These are phyloP conservation scores for Calonectria multiphialidica DNA, from an alignment of 2,329 filamentous ascomycete species.

Conservation along the genomic window DNA sequence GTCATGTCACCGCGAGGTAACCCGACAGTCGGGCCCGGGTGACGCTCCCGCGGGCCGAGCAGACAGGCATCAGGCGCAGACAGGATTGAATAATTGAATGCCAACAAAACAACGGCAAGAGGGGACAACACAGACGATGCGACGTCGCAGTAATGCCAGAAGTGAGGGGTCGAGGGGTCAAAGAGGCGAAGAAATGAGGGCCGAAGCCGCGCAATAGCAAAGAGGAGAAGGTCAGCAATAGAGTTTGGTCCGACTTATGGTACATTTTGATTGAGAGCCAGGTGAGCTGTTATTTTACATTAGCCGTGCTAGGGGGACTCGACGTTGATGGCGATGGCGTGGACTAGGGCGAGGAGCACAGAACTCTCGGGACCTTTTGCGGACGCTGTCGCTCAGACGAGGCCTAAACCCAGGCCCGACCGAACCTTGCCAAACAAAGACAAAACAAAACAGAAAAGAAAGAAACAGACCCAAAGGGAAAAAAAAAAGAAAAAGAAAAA, in stretches of 20 bases:
- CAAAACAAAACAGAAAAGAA: background rate
- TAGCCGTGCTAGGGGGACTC: background rate
- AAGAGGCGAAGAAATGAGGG: constrained; percentile 2
- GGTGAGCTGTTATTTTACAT: constrained; percentile 16
- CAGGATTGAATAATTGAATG: background rate
- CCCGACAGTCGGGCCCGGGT: constrained; percentile 30
- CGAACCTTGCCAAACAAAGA: background rate
- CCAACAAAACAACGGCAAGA: constrained; percentile 3
- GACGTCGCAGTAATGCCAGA: background rate
- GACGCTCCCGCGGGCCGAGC: constrained; percentile 3
- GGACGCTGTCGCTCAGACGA: constrained; percentile 2
- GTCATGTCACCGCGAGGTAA: constrained; percentile 23
- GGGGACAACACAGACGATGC: constrained; percentile 6
- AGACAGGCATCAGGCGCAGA: background rate
- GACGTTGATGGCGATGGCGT: constrained; percentile 1
- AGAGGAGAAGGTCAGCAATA: constrained; percentile 10
- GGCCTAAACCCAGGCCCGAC: background rate
- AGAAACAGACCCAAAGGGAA: too few species aligned
- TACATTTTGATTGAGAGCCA: constrained; percentile 3
- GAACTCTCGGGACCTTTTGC: background rate
- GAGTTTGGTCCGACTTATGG: constrained; percentile 15
- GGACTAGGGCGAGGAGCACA: constrained; percentile 14
- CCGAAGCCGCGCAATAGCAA: background rate
- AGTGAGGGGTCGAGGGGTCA: constrained; percentile 2
- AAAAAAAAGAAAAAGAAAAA: background rate